Conservation (phyloP, 169 alveolate species). For the Plasmodium berghei region DNA sequence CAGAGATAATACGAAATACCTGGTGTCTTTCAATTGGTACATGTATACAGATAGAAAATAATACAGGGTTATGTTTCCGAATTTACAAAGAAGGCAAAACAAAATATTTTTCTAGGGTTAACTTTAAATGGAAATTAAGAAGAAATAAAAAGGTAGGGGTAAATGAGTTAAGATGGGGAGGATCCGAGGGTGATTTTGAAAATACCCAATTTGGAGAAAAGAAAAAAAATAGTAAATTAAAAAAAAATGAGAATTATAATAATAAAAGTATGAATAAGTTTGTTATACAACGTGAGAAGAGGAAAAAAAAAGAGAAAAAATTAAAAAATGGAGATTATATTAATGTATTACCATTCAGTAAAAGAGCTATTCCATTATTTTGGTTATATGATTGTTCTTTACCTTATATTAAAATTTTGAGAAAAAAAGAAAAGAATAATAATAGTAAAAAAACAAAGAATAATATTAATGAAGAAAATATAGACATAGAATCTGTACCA, state of each 20-base stretch:
- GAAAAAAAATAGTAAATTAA: slow-evolving; percentile 12
- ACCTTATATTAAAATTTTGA: slow-evolving; percentile 73
- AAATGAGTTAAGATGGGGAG: slow-evolving; percentile 17
- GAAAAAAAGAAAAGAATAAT: slow-evolving; percentile 59
- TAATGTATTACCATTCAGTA: slow-evolving; percentile 69
- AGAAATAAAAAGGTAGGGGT: slow-evolving; percentile 7
- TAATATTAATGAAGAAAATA: slow-evolving; percentile 21
- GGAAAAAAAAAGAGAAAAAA: slow-evolving; percentile 28
- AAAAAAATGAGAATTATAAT: background rate
- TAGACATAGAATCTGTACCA: slow-evolving; percentile 70
- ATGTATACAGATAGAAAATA: slow-evolving; percentile 81
- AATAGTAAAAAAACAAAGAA: slow-evolving; percentile 25
- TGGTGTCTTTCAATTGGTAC: slow-evolving; percentile 83
- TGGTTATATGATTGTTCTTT: slow-evolving; percentile 73
- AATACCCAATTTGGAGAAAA: slow-evolving; percentile 1
- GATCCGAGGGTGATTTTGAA: slow-evolving; percentile 25
- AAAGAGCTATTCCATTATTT: slow-evolving; percentile 69
- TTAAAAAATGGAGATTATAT: slow-evolving; percentile 25
- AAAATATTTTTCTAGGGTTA: slow-evolving; percentile 71
- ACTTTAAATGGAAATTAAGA: slow-evolving; percentile 61
- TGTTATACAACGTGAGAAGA: slow-evolving; percentile 12
- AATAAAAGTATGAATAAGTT: background rate
- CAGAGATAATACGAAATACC: slow-evolving; percentile 76
- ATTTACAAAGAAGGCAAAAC: slow-evolving; percentile 78
- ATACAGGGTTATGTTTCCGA: slow-evolving; percentile 78